Evolutionary conservation across 352 stramenopile species (phyloP).

Genomic region (Lagenidium sp.): DNA sequence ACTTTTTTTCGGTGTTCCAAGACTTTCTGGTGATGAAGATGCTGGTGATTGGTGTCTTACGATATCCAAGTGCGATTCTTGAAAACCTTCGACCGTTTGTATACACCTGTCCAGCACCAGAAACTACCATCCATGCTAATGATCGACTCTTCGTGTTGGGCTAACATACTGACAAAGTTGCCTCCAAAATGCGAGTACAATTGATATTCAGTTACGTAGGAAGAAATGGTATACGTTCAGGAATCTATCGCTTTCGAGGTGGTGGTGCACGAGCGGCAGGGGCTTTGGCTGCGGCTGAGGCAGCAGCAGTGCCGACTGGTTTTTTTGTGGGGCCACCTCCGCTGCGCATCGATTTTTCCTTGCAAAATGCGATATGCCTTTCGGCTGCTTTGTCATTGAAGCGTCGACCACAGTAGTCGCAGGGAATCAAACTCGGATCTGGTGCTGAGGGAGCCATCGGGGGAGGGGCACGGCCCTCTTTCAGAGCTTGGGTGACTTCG

Average conservation of each 20-base stretch:
- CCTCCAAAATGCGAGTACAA: too few species aligned
- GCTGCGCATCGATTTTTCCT: slow-evolving; percentile 68
- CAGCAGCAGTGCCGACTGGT: slow-evolving; percentile 5
- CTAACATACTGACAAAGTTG: too few species aligned
- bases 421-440: slow-evolving; percentile 84
- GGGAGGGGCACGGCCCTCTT: slow-evolving; percentile 52
- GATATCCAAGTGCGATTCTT: slow-evolving; percentile 21
- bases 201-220: too few species aligned
- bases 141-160: slow-evolving; percentile 50
- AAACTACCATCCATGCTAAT: slow-evolving; percentile 34
- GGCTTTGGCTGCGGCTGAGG: slow-evolving; percentile 22
- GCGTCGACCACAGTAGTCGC: slow-evolving; percentile 83
- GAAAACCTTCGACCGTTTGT: slow-evolving; percentile 59
- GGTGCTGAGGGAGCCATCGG: slow-evolving; percentile 48
- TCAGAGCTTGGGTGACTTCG: slow-evolving; percentile 50
- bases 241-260: slow-evolving; percentile 25
- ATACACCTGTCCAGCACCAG: slow-evolving; percentile 39
- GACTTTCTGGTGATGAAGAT: slow-evolving; percentile 30
- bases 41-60: slow-evolving; percentile 40
- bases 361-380: slow-evolving; percentile 89
- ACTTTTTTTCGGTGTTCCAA: slow-evolving; percentile 38
- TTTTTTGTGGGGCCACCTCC: slow-evolving; percentile 34
- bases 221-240: background rate
- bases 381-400: slow-evolving; percentile 91
- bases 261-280: slow-evolving; percentile 20